Percentiles rank a stretch among this genome's conserved stretches.
These are phyloP conservation scores for Paraleonurus japonicus DNA, from an alignment of 257 asterid species.

Conservation along the genomic window DNA sequence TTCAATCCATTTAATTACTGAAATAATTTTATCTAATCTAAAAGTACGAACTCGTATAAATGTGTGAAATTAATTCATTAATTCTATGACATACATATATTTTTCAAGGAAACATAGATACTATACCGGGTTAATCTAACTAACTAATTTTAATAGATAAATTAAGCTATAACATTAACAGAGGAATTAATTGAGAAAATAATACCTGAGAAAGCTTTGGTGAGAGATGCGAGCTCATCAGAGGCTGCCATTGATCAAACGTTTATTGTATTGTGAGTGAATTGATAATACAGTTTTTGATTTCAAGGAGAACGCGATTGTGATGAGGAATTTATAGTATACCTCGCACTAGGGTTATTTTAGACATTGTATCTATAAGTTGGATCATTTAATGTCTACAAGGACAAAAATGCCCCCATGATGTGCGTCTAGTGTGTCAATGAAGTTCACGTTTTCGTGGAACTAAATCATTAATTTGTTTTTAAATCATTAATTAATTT, in stretches of 20 bases:
- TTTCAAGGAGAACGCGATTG: conserved; percentile 14
- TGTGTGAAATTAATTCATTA: too few species aligned
- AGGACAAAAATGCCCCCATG: conserved; percentile 33
- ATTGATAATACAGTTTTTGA: background rate
- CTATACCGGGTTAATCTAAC: background rate
- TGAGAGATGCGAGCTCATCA: conserved; percentile 53
- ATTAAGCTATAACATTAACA: background rate
- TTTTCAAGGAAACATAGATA: too few species aligned
- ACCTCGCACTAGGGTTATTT: conserved; percentile 24
- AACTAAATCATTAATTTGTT: too few species aligned
- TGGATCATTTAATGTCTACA: background rate
- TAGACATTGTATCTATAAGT: background rate
- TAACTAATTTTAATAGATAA: background rate
- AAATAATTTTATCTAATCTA: too few species aligned
- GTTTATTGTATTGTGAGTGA: background rate
- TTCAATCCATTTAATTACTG: background rate
- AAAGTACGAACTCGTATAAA: too few species aligned
- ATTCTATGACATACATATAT: too few species aligned
- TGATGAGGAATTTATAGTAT: conserved; percentile 31
- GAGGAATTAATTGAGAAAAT: background rate
- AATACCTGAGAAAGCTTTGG: conserved; percentile 72
- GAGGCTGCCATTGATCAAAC: conserved; percentile 51
- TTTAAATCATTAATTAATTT: too few species aligned
- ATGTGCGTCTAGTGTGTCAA: conserved; percentile 20
- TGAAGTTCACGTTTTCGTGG: conserved; percentile 12